phyloP scores from a whole-genome alignment of 345 rosid species.

The Adansonia digitata region DNA sequence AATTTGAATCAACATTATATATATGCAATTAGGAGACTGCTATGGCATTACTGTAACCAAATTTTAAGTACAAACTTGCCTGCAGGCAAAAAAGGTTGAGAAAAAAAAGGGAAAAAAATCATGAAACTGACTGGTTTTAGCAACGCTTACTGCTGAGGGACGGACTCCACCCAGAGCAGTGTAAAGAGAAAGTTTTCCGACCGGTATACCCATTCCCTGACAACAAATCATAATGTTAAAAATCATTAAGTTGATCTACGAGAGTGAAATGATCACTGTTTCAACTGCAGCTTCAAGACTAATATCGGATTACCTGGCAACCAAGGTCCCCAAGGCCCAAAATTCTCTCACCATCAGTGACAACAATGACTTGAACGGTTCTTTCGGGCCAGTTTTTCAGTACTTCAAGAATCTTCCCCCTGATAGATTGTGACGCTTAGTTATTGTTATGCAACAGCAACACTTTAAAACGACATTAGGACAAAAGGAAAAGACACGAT shows the following conservation, averaged over 20 bases:
- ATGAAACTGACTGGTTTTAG: background rate
- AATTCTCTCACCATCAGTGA: constrained; percentile 94
- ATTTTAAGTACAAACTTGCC: background rate
- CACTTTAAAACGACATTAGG: background rate
- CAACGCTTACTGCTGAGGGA: constrained; percentile 72
- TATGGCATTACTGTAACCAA: background rate
- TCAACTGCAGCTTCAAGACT: background rate
- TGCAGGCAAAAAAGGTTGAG: background rate
- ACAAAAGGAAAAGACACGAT: background rate
- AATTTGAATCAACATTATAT: background rate
- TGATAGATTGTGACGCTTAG: constrained; percentile 20
- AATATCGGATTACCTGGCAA: constrained; percentile 64
- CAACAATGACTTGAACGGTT: constrained; percentile 90
- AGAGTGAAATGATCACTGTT: background rate
- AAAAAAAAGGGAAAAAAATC: background rate
- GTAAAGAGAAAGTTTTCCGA: constrained; percentile 80
- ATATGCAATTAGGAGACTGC: background rate
- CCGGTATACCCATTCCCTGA: constrained; percentile 97
- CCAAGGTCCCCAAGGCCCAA: constrained; percentile 99
- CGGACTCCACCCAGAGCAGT: constrained; percentile 87
- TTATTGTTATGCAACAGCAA: constrained; percentile 9
- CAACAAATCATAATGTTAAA: background rate
- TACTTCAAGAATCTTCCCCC: constrained; percentile 90
- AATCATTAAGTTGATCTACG: background rate
- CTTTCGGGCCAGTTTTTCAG: constrained; percentile 95